phyloP scores from a whole-genome alignment of 163 green algal species.

The Scenedesmus sp. region DNA sequence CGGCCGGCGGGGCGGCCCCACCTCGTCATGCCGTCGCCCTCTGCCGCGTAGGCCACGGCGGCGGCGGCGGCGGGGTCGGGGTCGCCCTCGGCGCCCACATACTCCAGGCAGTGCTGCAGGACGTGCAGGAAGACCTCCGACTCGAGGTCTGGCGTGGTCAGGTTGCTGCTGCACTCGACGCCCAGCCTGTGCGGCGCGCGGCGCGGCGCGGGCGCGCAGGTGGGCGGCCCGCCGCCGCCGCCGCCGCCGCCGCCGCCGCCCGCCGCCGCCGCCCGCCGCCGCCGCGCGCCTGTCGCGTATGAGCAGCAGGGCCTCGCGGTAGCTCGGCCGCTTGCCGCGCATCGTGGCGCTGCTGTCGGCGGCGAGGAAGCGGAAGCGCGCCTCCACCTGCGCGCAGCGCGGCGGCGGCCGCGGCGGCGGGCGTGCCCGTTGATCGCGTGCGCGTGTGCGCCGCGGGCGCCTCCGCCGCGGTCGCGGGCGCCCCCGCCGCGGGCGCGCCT shows the following conservation, averaged over 20 bases:
- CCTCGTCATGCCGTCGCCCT: slow-evolving; percentile 52
- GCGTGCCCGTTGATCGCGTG: too few species aligned
- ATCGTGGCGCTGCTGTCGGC: slow-evolving; percentile 69
- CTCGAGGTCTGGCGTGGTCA: slow-evolving; percentile 80
- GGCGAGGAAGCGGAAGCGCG: slow-evolving; percentile 82
- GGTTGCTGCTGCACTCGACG: slow-evolving; percentile 67
- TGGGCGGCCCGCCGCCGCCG: not conserved
- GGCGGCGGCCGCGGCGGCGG: too few species aligned
- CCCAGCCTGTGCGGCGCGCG: slow-evolving; percentile 54
- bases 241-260: not conserved
- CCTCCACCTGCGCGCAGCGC: slow-evolving; percentile 62
- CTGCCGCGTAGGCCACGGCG: slow-evolving; percentile 31
- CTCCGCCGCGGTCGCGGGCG: too few species aligned
- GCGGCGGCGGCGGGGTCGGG: slow-evolving; percentile 36
- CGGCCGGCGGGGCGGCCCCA: not conserved
- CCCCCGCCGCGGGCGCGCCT: slow-evolving; percentile 22
- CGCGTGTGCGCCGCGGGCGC: too few species aligned
- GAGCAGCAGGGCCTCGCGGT: slow-evolving; percentile 74
- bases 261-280: not conserved
- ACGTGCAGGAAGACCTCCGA: slow-evolving; percentile 85
- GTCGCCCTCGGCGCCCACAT: slow-evolving; percentile 50
- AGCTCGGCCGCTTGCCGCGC: slow-evolving; percentile 68
- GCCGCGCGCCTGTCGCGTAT: slow-evolving; percentile 62
- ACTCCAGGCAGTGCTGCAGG: slow-evolving; percentile 62
- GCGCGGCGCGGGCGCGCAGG: not conserved